Conservation (phyloP, 805 yeast genomes). For the Groenewaldozyma salmanticensis region DNA sequence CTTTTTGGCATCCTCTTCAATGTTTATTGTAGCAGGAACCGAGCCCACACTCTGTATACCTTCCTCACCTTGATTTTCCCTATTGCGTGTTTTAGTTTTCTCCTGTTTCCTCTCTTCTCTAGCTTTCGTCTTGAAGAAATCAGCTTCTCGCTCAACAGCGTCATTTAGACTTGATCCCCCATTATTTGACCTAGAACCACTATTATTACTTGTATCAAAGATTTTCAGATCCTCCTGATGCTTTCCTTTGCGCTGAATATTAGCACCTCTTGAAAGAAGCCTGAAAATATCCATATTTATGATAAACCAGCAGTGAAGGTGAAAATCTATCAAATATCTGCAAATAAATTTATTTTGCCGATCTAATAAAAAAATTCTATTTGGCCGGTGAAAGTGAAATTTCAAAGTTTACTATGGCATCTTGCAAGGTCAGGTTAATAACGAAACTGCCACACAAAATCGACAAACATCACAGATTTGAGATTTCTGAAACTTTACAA, state of each 20-base stretch:
- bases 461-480: too few species aligned
- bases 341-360: constrained; percentile 1
- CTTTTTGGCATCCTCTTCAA: constrained; percentile 47
- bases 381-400: too few species aligned
- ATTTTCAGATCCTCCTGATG: constrained; percentile 26
- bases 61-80: constrained; percentile 19
- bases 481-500: too few species aligned
- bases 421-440: too few species aligned
- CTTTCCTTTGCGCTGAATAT: constrained; percentile 49
- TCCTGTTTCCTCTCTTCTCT: constrained; percentile 4
- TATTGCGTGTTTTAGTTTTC: constrained; percentile 1
- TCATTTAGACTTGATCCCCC: not conserved
- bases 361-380: too few species aligned
- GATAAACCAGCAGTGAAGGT: not conserved
- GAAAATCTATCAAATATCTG: not conserved
- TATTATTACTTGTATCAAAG: constrained; percentile 9
- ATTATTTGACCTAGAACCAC: not conserved
- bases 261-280: constrained; percentile 78
- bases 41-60: constrained; percentile 25
- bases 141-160: constrained; percentile 49
- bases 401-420: too few species aligned
- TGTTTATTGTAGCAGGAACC: constrained; percentile 37
- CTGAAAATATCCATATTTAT: constrained; percentile 75
- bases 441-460: too few species aligned
- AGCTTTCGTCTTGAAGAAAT: constrained; percentile 57